Evolutionary conservation across 169 alveolate genomes (phyloP).

Genomic region (Eimeria acervulina): DNA sequence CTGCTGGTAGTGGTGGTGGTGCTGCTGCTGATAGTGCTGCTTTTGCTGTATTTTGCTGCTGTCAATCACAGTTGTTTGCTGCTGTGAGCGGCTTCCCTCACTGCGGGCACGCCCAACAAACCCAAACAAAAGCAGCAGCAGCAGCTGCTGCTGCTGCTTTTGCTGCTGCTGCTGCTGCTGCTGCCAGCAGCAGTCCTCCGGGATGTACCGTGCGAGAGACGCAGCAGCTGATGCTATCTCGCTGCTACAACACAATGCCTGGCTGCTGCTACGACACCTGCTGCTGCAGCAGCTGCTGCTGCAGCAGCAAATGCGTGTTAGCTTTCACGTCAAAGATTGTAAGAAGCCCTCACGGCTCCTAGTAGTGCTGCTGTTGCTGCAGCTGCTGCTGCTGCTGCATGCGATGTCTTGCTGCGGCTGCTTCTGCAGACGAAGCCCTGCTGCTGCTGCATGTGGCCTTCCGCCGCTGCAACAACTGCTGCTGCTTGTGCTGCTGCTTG

Average conservation of each 20-base stretch:
- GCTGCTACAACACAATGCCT: background rate
- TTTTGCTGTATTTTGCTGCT: no score
- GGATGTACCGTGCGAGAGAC: no score
- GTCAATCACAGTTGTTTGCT: no score
- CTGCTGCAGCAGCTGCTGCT: slow-evolving; percentile 10
- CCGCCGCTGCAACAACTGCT: background rate
- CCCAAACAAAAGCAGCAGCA: background rate
- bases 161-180: slow-evolving; percentile 4
- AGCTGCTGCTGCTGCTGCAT: slow-evolving; percentile 2
- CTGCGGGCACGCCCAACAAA: no score
- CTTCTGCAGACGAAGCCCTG: background rate
- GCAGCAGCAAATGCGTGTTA: background rate
- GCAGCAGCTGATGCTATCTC: background rate
- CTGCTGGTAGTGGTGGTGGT: no score
- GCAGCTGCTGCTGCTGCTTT: background rate
- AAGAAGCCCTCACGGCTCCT: slow-evolving; percentile 24
- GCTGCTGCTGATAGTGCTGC: no score
- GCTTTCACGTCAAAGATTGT: background rate
- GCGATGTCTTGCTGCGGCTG: background rate
- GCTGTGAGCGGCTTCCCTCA: background rate
- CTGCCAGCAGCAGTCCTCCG: background rate
- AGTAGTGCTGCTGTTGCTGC: background rate
- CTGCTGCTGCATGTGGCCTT: slow-evolving; percentile 12
- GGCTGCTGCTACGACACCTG: no score
- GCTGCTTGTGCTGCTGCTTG: background rate